Conservation (phyloP, 1,284 basidiomycete species). For the Pholiota adiposa region DNA sequence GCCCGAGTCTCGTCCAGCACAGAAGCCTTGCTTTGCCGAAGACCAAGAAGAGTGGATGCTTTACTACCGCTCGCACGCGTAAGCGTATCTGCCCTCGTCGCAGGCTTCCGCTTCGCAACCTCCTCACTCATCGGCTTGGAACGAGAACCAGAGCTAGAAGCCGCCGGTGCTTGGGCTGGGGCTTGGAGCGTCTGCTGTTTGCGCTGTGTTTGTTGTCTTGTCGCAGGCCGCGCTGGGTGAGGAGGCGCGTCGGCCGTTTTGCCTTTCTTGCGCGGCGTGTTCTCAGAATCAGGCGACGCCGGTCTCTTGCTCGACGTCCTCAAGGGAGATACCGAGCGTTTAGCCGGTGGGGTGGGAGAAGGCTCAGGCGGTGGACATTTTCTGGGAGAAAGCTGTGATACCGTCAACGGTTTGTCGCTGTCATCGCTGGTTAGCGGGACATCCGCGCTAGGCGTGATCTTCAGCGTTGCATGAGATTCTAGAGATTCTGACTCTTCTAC, state of each 20-base stretch:
- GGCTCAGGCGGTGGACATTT: constrained; percentile 30
- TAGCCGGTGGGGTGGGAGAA: constrained; percentile 25
- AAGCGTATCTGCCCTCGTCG: constrained; percentile 7
- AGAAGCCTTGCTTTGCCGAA: not conserved
- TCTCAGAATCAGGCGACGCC: constrained; percentile 24
- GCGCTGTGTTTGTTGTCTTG: not conserved
- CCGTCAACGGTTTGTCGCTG: constrained; percentile 37
- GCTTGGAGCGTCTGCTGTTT: not conserved
- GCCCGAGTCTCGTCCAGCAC: not conserved
- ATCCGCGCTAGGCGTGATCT: constrained; percentile 9
- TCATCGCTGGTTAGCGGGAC: constrained; percentile 11
- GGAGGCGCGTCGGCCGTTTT: constrained; percentile 22
- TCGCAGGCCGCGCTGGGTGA: constrained; percentile 5
- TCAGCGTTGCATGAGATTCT: constrained; percentile 2
- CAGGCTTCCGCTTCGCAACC: constrained; percentile 11
- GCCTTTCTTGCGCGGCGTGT: constrained; percentile 33
- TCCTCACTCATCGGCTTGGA: constrained; percentile 9
- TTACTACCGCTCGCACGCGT: not conserved
- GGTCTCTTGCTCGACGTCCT: constrained; percentile 43
- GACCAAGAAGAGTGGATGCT: not conserved
- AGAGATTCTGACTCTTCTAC: too few relatives aligned
- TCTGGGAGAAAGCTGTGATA: constrained; percentile 56
- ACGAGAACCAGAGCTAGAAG: constrained; percentile 17
- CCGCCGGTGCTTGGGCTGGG: not conserved
- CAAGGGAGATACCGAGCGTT: constrained; percentile 27